Conservation (phyloP, 2,329 filamentous ascomycete genomes). For the Penicillium sp. region DNA sequence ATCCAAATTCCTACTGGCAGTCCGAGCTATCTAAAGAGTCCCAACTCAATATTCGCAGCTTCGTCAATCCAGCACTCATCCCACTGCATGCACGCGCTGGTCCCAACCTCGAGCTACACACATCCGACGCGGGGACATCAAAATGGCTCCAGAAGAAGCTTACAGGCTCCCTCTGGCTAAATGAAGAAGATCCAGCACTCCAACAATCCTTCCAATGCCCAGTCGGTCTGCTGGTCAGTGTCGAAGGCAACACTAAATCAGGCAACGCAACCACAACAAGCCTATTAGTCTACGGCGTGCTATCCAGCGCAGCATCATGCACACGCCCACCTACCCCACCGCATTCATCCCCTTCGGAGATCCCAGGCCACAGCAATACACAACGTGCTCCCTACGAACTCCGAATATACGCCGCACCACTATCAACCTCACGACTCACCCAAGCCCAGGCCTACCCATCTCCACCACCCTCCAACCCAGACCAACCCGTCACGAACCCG, state of each 20-base stretch:
- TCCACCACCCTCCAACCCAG: constrained; percentile 25
- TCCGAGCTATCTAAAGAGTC: constrained; percentile 34
- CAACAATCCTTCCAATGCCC: constrained; percentile 37
- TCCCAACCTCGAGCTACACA: constrained; percentile 41
- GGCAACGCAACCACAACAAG: constrained; percentile 30
- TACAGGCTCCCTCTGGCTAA: constrained; percentile 34
- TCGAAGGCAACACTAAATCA: constrained; percentile 24
- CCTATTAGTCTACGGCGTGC: constrained; percentile 39
- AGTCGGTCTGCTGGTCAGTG: constrained; percentile 36
- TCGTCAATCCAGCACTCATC: constrained; percentile 41
- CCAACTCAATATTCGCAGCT: constrained; percentile 33
- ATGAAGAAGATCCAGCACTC: constrained; percentile 32
- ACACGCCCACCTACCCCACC: constrained; percentile 37
- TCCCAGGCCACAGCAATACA: constrained; percentile 9
- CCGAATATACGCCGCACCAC: constrained; percentile 37
- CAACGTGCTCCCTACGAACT: constrained; percentile 27
- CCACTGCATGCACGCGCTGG: constrained; percentile 42
- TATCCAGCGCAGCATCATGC: constrained; percentile 30
- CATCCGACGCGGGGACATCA: constrained; percentile 28
- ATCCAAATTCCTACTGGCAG: constrained; percentile 33
- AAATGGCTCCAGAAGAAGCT: constrained; percentile 41
- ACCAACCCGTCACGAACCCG: constrained; percentile 12
- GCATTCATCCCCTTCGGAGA: constrained; percentile 30
- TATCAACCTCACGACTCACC: constrained; percentile 34
- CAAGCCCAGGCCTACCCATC: constrained; percentile 35